Evolutionary conservation across 192 early-diverging fungal species (phyloP).

Genomic region (Geranomyces variabilis): DNA sequence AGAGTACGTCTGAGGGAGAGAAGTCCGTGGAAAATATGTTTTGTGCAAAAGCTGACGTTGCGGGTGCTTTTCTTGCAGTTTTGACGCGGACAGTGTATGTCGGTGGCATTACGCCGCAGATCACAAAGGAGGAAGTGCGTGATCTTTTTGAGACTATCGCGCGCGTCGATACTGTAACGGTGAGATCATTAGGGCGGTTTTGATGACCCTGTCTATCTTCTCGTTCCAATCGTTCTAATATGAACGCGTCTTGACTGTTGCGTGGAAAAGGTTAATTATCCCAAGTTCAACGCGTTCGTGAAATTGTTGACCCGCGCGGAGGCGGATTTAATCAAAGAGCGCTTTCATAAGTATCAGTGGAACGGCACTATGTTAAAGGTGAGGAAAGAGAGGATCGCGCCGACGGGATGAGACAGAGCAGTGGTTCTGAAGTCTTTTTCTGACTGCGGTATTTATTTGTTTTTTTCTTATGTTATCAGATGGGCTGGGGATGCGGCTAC

Average conservation of each 20-base stretch:
- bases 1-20: constrained; percentile 47
- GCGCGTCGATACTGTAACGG: constrained; percentile 53
- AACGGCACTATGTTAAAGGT: constrained; percentile 48
- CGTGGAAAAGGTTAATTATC: constrained; percentile 47
- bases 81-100: constrained; percentile 58
- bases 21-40: too few relatives aligned
- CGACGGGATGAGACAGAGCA: too few relatives aligned
- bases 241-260: too few relatives aligned
- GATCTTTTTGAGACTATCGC: constrained; percentile 46
- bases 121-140: constrained; percentile 46
- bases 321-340: constrained; percentile 44
- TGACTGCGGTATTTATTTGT: too few relatives aligned
- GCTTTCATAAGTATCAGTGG: constrained; percentile 31
- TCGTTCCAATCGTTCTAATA: too few relatives aligned
- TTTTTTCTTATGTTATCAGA: constrained; percentile 18
- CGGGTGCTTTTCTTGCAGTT: constrained; percentile 32
- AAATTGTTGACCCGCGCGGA: constrained; percentile 56
- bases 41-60: not conserved
- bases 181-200: constrained; percentile 2
- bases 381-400: not conserved
- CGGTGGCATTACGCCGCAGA: constrained; percentile 40
- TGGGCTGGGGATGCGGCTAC: constrained; percentile 62
- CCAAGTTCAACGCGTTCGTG: constrained; percentile 55
- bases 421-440: too few relatives aligned
- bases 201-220: too few relatives aligned